Conservation (phyloP, 2,329 filamentous ascomycete species). For the Colletotrichum costaricense region DNA sequence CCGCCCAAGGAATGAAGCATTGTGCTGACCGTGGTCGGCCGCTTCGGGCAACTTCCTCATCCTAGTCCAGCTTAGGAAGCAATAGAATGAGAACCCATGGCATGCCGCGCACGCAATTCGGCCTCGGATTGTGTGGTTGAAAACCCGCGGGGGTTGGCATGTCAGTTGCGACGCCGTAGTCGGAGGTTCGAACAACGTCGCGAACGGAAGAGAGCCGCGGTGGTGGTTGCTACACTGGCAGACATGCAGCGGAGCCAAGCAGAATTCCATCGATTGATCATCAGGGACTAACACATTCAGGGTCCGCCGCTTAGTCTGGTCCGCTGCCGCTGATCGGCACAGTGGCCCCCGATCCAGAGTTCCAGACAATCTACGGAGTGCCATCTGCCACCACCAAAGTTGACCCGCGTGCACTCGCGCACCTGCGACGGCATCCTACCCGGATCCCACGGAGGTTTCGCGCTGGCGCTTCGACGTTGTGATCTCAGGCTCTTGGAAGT, state of each 20-base stretch:
- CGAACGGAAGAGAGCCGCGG: constrained; percentile 5
- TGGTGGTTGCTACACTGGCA: not conserved
- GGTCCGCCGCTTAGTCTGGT: not conserved
- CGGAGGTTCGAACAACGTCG: not conserved
- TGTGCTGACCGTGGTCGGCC: constrained; percentile 12
- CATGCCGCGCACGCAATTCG: not conserved
- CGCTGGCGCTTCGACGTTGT: constrained; percentile 5
- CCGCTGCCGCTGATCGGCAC: constrained; percentile 28
- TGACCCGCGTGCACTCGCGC: not conserved
- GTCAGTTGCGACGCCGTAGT: not conserved
- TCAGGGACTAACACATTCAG: constrained; percentile 17
- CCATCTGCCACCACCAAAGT: not conserved
- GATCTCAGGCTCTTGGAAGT: not conserved
- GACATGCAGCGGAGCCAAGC: not conserved
- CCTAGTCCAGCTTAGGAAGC: not conserved
- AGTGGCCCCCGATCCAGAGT: not conserved
- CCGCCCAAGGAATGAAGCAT: constrained; percentile 12
- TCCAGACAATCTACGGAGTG: not conserved
- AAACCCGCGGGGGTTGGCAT: not conserved
- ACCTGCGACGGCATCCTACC: not conserved
- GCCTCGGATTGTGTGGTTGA: not conserved
- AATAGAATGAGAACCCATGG: not conserved
- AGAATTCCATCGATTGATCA: not conserved
- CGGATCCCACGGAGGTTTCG: not conserved
- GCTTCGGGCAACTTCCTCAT: not conserved